These are phyloP conservation scores for Hypoxylon cercidicola DNA, from an alignment of 495 filamentous ascomycete species.

Conservation along the genomic window DNA sequence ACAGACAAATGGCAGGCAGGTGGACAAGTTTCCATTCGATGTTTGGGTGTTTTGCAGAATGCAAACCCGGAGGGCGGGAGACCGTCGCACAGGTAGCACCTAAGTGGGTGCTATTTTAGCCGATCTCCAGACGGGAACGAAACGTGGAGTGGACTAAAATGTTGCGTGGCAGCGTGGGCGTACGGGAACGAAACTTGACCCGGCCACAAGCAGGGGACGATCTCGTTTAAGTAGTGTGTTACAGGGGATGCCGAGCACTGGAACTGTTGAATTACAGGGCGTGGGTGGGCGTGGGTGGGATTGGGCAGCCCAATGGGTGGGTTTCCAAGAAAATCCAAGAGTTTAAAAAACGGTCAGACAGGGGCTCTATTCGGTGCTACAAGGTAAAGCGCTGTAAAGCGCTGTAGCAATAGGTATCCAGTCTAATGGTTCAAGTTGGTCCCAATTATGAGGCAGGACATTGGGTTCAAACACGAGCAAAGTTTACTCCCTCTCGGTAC, in stretches of 20 bases:
- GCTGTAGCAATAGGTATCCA: no score
- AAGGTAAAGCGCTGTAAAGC: no score
- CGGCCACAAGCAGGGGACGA: constrained; percentile 12
- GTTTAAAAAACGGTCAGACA: no score
- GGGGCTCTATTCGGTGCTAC: no score
- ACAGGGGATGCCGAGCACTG: constrained; percentile 25
- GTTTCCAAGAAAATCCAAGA: no score
- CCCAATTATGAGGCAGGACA: no score
- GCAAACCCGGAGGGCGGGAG: constrained; percentile 25
- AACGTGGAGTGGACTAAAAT: constrained; percentile 31
- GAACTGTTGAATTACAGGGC: constrained; percentile 25
- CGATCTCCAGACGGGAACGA: constrained; percentile 37
- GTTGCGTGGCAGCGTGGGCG: background rate
- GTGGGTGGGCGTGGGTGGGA: background rate
- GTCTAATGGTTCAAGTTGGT: no score
- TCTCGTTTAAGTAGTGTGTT: constrained; percentile 19
- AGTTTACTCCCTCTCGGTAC: no score
- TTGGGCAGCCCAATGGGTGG: constrained; percentile 4
- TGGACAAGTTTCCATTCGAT: background rate
- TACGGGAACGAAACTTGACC: constrained; percentile 7
- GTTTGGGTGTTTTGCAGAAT: background rate
- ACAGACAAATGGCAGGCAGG: constrained; percentile 4
- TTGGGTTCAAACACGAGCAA: no score
- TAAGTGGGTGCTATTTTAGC: constrained; percentile 39
- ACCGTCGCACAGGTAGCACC: constrained; percentile 2